Percentiles rank a stretch among this genome's conserved stretches.
Evolutionary conservation across 2,329 filamentous ascomycete species (phyloP).

Genomic region (Fusarium goolgardi): DNA sequence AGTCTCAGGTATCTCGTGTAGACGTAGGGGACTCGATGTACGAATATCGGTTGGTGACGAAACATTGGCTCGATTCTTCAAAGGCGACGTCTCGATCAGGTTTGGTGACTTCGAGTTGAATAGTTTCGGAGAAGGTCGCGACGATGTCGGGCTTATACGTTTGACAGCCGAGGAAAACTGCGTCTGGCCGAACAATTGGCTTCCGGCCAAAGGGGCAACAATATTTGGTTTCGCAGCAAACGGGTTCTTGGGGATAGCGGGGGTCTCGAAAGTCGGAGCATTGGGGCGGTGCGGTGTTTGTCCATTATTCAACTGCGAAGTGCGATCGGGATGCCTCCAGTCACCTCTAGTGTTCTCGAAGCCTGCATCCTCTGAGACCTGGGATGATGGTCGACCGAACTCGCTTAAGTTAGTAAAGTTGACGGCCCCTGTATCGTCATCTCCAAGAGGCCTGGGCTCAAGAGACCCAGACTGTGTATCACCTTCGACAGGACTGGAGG

Average conservation of each 20-base stretch:
- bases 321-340: slow-evolving; percentile 54
- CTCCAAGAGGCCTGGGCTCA: slow-evolving; percentile 54
- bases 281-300: slow-evolving; percentile 50
- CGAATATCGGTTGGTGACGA: slow-evolving; percentile 58
- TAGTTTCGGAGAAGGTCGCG: slow-evolving; percentile 65
- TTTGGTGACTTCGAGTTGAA: slow-evolving; percentile 62
- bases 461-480: slow-evolving; percentile 47
- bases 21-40: slow-evolving; percentile 56
- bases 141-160: slow-evolving; percentile 66
- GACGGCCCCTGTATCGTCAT: slow-evolving; percentile 64
- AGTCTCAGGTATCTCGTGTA: slow-evolving; percentile 50
- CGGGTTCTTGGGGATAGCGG: slow-evolving; percentile 61
- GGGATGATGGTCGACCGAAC: slow-evolving; percentile 54
- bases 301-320: slow-evolving; percentile 50
- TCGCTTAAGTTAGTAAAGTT: slow-evolving; percentile 56
- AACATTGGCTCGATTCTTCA: slow-evolving; percentile 62
- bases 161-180: slow-evolving; percentile 65
- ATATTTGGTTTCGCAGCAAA: slow-evolving; percentile 55
- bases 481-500: slow-evolving; percentile 45
- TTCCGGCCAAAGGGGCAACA: slow-evolving; percentile 53
- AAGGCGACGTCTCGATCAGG: slow-evolving; percentile 58
- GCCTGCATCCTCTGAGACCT: slow-evolving; percentile 57
- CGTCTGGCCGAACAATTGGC: slow-evolving; percentile 67
- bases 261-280: slow-evolving; percentile 59
- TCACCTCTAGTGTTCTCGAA: slow-evolving; percentile 54